Evolutionary conservation across 2,329 filamentous ascomycete species (phyloP).

Genomic region (Fusarium proliferatum): DNA sequence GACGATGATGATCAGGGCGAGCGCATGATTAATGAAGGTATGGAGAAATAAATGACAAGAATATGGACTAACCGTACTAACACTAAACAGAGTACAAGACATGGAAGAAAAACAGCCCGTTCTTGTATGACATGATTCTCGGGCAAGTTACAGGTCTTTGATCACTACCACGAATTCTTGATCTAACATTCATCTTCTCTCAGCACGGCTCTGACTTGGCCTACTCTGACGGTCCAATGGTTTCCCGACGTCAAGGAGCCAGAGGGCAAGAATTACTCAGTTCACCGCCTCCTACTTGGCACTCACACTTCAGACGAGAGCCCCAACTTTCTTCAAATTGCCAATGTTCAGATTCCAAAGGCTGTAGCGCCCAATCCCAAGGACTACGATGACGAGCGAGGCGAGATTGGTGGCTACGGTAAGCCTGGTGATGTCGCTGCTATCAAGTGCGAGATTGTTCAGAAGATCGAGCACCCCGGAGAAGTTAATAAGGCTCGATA

Average conservation of each 20-base stretch:
- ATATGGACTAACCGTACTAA: constrained; percentile 25
- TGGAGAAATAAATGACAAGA: not conserved
- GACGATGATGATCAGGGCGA: constrained; percentile 80
- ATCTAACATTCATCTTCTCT: constrained; percentile 3
- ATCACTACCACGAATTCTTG: not conserved
- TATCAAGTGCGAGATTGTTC: constrained; percentile 90
- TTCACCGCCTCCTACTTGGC: constrained; percentile 90
- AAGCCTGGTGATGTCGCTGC: constrained; percentile 75
- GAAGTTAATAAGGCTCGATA: constrained; percentile 99
- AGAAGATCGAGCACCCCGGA: constrained; percentile 95
- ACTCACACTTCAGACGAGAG: constrained; percentile 91
- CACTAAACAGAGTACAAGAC: constrained; percentile 87
- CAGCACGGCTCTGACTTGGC: constrained; percentile 93
- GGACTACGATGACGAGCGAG: constrained; percentile 91
- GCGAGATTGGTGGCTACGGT: constrained; percentile 94
- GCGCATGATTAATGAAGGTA: constrained; percentile 94
- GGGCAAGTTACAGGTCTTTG: constrained; percentile 61
- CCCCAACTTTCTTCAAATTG: constrained; percentile 93
- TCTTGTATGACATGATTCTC: constrained; percentile 97
- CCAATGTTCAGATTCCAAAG: constrained; percentile 92
- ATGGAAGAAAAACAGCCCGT: constrained; percentile 99
- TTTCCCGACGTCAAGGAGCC: constrained; percentile 93
- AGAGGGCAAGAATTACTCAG: constrained; percentile 85
- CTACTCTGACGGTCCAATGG: constrained; percentile 97
- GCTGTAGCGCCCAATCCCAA: constrained; percentile 76